A percentile compares a stretch with the other conserved stretches of the same genome.
phyloP scores from a whole-genome alignment of 176 grass and related monocot genomes.

The Hyparrhenia diplandra region DNA sequence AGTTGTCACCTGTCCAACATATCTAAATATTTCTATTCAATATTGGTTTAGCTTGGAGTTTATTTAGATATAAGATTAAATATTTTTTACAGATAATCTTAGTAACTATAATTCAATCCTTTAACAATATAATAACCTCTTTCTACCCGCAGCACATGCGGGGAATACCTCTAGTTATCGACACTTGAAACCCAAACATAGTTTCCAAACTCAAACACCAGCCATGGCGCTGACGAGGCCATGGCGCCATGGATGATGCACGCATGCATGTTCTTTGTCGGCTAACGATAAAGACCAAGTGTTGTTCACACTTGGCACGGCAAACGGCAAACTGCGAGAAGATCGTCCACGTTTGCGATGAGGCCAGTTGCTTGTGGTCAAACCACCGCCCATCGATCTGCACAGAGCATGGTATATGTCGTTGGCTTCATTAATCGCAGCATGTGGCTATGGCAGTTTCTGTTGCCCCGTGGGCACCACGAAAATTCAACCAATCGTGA shows the following conservation, averaged over 20 bases:
- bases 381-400: not conserved
- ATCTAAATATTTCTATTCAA: too few species aligned
- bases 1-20: too few species aligned
- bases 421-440: constrained; percentile 5
- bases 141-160: too few species aligned
- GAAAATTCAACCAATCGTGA: constrained; percentile 3
- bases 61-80: too few species aligned
- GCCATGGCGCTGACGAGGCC: not conserved
- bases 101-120: too few species aligned
- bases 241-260: not conserved
- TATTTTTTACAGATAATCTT: too few species aligned
- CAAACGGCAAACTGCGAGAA: not conserved
- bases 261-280: not conserved
- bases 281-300: constrained; percentile 5
- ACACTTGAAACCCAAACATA: too few species aligned
- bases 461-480: not conserved
- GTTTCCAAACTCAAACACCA: too few species aligned
- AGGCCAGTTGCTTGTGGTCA: constrained; percentile 15
- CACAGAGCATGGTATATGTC: not conserved
- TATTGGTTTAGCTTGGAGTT: too few species aligned
- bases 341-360: not conserved
- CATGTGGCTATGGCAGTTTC: constrained; percentile 37
- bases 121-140: too few species aligned
- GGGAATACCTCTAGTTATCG: too few species aligned
- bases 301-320: constrained; percentile 8